phyloP scores from a whole-genome alignment of 129 eudicot genomes.

The Pseudognaphalium luteoalbum region DNA sequence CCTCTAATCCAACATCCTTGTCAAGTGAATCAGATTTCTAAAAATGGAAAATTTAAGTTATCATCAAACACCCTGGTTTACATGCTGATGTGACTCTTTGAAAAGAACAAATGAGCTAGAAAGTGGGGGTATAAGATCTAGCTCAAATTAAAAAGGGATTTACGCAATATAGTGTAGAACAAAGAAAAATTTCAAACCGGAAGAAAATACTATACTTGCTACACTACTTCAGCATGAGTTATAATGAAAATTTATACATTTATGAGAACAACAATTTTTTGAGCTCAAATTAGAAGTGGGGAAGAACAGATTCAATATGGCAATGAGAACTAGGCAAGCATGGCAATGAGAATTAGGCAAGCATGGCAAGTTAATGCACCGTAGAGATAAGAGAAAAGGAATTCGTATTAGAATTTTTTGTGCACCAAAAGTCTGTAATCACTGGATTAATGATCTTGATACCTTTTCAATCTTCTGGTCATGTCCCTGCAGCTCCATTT shows the following conservation, averaged over 20 bases:
- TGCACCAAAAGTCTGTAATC: too few relatives aligned
- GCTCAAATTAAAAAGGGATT: neutral
- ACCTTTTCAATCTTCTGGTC: constrained; percentile 29
- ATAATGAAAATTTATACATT: neutral
- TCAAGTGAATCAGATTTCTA: constrained; percentile 42
- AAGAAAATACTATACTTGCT: too few relatives aligned
- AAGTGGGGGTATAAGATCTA: neutral
- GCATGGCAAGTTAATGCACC: too few relatives aligned
- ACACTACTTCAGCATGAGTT: neutral
- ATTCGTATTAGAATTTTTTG: too few relatives aligned
- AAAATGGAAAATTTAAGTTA: constrained; percentile 11
- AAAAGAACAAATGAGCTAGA: constrained; percentile 13
- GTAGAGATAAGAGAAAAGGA: too few relatives aligned
- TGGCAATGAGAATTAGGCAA: neutral
- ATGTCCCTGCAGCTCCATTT: constrained; percentile 19
- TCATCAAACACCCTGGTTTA: neutral
- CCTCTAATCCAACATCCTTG: constrained; percentile 33
- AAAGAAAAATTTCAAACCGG: neutral
- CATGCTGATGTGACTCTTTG: neutral
- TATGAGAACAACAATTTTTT: neutral
- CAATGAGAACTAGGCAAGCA: neutral
- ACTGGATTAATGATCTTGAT: neutral
- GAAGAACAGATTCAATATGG: neutral
- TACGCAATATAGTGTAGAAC: neutral
- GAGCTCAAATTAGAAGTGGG: neutral